A percentile compares a stretch with the other conserved stretches of the same genome.
These are phyloP conservation scores for Chlamydomonas sphaeroides DNA, from an alignment of 139 green algal species.

Conservation along the genomic window DNA sequence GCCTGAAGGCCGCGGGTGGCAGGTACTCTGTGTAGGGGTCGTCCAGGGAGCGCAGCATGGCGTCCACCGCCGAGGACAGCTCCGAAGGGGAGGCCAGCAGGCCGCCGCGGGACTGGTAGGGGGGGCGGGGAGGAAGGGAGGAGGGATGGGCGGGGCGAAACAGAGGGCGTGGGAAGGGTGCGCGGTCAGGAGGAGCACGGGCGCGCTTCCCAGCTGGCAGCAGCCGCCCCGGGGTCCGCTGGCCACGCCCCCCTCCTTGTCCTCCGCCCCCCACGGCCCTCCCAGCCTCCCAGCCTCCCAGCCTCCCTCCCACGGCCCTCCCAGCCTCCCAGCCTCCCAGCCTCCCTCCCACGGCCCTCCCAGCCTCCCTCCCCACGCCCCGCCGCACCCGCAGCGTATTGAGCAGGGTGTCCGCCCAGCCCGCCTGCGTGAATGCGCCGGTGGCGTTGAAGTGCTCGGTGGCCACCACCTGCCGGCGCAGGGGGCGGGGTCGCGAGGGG, in stretches of 20 bases:
- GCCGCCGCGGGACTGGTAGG: constrained; percentile 18
- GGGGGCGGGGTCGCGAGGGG: background rate
- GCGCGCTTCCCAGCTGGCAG: no score
- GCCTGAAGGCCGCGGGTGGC: constrained; percentile 50
- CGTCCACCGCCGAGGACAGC: constrained; percentile 47
- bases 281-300: no score
- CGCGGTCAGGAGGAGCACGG: no score
- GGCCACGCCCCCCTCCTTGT: no score
- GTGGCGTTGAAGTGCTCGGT: constrained; percentile 65
- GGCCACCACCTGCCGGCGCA: constrained; percentile 53
- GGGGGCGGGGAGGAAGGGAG: background rate
- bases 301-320: no score
- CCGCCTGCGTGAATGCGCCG: constrained; percentile 58
- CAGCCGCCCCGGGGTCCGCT: no score
- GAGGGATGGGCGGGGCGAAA: background rate
- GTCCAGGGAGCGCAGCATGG: constrained; percentile 57
- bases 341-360: background rate
- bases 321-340: no score
- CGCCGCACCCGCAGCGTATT: constrained; percentile 43
- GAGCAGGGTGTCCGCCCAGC: constrained; percentile 66
- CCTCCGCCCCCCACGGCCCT: no score
- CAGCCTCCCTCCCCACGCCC: background rate
- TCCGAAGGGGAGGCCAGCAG: constrained; percentile 51
- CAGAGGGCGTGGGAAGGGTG: no score
- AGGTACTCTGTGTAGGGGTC: constrained; percentile 65